These are phyloP conservation scores for Podaxis carcinomalis DNA, from an alignment of 768 basidiomycete species.

Conservation along the genomic window DNA sequence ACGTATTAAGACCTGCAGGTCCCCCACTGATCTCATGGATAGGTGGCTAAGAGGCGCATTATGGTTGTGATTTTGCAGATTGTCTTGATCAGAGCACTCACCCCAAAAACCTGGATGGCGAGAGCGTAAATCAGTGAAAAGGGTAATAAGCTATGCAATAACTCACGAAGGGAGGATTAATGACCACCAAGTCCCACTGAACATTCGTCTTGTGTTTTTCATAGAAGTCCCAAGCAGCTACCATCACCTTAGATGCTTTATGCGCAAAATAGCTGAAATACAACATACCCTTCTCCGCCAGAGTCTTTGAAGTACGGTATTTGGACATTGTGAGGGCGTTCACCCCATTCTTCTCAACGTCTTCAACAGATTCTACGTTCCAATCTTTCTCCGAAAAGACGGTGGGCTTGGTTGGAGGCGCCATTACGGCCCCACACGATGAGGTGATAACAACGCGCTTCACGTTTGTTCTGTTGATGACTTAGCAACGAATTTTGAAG, in stretches of 20 bases:
- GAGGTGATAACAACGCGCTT: slow-evolving; percentile 70
- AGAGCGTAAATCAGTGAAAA: neutral
- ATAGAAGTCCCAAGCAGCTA: slow-evolving; percentile 41
- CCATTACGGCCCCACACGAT: slow-evolving; percentile 48
- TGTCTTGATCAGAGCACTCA: slow-evolving; percentile 10
- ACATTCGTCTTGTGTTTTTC: slow-evolving; percentile 37
- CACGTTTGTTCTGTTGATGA: slow-evolving; percentile 32
- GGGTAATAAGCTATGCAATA: neutral
- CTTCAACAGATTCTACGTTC: slow-evolving; percentile 47
- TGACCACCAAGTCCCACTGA: slow-evolving; percentile 46
- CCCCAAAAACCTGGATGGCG: slow-evolving; percentile 25
- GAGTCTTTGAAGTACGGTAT: slow-evolving; percentile 60
- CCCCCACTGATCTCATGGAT: slow-evolving; percentile 34
- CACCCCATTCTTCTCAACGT: slow-evolving; percentile 44
- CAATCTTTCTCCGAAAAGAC: slow-evolving; percentile 52
- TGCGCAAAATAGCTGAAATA: neutral
- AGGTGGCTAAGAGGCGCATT: slow-evolving; percentile 26
- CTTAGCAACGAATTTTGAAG: neutral
- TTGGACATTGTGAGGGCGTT: slow-evolving; percentile 34
- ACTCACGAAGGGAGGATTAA: slow-evolving; percentile 52
- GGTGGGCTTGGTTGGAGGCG: slow-evolving; percentile 18
- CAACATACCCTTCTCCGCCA: slow-evolving; percentile 54
- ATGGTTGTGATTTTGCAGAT: neutral
- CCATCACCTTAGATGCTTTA: neutral
- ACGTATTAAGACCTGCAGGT: slow-evolving; percentile 34